Conservation (phyloP, 1,284 basidiomycete species). For the Peniophora sp. region DNA sequence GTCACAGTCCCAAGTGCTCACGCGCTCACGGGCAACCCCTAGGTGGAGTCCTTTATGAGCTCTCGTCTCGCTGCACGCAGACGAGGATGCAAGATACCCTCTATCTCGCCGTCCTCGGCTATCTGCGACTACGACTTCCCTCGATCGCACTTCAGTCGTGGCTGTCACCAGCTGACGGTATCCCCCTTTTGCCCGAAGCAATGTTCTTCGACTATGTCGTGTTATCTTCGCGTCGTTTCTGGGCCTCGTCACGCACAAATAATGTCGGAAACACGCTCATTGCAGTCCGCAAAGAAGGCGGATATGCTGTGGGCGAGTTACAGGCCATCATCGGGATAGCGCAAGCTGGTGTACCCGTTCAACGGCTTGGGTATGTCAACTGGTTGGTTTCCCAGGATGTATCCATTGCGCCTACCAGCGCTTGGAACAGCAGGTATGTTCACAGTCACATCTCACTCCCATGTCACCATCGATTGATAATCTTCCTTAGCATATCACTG, state of each 20-base stretch:
- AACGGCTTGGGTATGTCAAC: too few species aligned
- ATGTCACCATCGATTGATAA: too few species aligned
- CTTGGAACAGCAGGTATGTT: too few species aligned
- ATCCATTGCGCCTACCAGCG: too few species aligned
- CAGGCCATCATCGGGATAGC: too few species aligned
- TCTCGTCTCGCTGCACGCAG: background rate
- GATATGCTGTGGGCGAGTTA: too few species aligned
- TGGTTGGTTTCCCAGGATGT: too few species aligned
- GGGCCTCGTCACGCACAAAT: conserved; percentile 6
- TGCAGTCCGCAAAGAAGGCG: background rate
- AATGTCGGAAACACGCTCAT: conserved; percentile 3
- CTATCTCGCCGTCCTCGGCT: conserved; percentile 1
- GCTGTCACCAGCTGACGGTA: background rate
- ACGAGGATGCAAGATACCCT: background rate
- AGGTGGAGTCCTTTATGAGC: background rate
- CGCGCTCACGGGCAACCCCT: background rate
- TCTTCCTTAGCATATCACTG: too few species aligned
- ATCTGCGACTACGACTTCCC: background rate
- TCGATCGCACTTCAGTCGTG: conserved; percentile 1
- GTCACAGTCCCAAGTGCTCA: too few species aligned
- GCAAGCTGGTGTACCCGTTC: too few species aligned
- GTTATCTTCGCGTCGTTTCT: conserved; percentile 11
- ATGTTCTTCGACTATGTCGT: conserved; percentile 16
- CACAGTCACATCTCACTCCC: too few species aligned
- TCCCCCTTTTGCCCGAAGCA: conserved; percentile 1